Evolutionary conservation across 495 filamentous ascomycete genomes (phyloP).

Genomic region (Talaromyces wortmannii): DNA sequence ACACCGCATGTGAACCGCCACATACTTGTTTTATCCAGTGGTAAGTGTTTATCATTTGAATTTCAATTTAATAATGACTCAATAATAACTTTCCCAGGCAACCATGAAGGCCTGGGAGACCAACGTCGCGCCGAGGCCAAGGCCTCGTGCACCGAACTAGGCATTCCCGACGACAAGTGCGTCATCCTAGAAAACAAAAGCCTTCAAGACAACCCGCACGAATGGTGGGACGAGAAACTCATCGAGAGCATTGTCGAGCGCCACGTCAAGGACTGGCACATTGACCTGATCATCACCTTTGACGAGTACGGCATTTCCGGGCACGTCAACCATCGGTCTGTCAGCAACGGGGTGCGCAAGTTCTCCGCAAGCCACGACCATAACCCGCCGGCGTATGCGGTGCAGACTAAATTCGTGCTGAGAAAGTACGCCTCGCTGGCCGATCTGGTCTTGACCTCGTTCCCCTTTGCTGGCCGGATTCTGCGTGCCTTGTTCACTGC

Average conservation of each 20-base stretch:
- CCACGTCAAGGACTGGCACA: slow-evolving; percentile 28
- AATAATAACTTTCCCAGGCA: slow-evolving; percentile 14
- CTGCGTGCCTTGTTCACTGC: slow-evolving; percentile 22
- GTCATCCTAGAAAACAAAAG: slow-evolving; percentile 23
- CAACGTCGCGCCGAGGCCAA: slow-evolving; percentile 21
- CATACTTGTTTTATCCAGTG: slow-evolving; percentile 31
- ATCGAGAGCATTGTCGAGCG: slow-evolving; percentile 22
- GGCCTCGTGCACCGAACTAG: slow-evolving; percentile 25
- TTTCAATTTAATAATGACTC: not conserved
- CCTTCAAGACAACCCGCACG: slow-evolving; percentile 32
- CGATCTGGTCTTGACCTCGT: slow-evolving; percentile 28
- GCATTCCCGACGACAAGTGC: slow-evolving; percentile 24
- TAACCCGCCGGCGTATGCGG: slow-evolving; percentile 24
- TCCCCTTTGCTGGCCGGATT: slow-evolving; percentile 30
- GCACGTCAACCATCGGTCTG: slow-evolving; percentile 35
- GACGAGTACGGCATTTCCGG: slow-evolving; percentile 32
- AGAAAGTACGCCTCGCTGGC: slow-evolving; percentile 33
- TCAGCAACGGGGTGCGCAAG: slow-evolving; percentile 34
- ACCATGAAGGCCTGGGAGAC: slow-evolving; percentile 33
- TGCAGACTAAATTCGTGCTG: slow-evolving; percentile 24
- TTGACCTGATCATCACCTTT: slow-evolving; percentile 38
- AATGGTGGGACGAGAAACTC: slow-evolving; percentile 30
- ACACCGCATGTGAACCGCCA: slow-evolving; percentile 19
- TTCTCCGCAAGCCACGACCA: slow-evolving; percentile 4
- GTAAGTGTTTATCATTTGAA: slow-evolving; percentile 12